Evolutionary conservation across 805 yeast genomes (phyloP), one percentile per base, ranked within the genome.

Genomic region (Pichia kluyveri): DNA sequence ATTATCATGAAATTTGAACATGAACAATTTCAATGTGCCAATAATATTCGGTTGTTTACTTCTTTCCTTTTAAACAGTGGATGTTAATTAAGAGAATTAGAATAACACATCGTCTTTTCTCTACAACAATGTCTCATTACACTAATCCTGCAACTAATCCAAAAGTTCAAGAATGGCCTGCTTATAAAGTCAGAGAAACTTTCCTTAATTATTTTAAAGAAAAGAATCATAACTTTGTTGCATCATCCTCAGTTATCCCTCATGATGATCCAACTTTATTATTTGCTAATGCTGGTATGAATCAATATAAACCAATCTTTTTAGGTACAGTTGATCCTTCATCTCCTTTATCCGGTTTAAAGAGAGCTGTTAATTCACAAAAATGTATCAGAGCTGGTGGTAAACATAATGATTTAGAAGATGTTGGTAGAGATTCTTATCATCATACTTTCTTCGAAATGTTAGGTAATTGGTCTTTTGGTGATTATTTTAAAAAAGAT

Each of bases 401-500:
- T 67, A 93, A 93, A 69, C 99, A 93, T 69, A 85, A 85, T 59
- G 99, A 93, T 71, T 79, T 93, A 63, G 99, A 93, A 66, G 99
- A 93, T 68, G 99, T 93, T 43, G 99, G 99, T 54, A 82, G 85
- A 62, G 99, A 93, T 69, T 87, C 96, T 46, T 93, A 93, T 65
- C 99, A 93, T 67, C 99, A 93, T 68, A 93, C 99, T 17, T 95
- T 95, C 64, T 93, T 93, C 59, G 99, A 93, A 72, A 93, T 93
- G 99, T 78, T 93, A 69, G 99, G 99, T 61, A 93, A 93, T 75
- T 93, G 99, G 99, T 93, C 99, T 8, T 93, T 93, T 68, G 99
- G 99, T 60, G 99, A 93, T 69, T 93, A 93, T 67, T 93, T 93
- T 80, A 93, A 93, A 68, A 79, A 84, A 60, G 99, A 89, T 63